Conservation (phyloP, 371 early-diverging fungal species). For the Zancudomyces culisetae region DNA sequence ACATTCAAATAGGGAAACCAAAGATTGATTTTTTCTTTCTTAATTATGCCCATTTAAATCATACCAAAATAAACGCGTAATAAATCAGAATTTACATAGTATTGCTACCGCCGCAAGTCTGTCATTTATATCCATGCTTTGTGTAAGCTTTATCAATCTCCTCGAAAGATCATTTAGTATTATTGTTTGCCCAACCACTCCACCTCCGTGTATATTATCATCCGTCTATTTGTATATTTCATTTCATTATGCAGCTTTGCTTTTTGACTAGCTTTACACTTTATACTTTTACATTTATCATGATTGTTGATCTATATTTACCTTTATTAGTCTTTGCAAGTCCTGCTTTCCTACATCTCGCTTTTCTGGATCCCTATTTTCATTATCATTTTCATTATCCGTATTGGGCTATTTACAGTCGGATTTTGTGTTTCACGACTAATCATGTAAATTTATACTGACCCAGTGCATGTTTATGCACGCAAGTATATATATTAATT, state of each 20-base stretch:
- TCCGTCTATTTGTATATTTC: not conserved
- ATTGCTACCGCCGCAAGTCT: constrained; percentile 3
- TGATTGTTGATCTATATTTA: not conserved
- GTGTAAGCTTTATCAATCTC: not conserved
- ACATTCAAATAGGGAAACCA: not conserved
- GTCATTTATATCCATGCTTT: not conserved
- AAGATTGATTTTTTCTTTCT: not conserved
- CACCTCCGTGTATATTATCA: not conserved
- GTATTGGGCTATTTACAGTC: too few species aligned
- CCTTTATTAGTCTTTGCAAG: not conserved
- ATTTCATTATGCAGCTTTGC: not conserved
- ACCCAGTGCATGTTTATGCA: too few species aligned
- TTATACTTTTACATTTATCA: not conserved
- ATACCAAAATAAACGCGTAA: too few species aligned
- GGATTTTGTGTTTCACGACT: too few species aligned
- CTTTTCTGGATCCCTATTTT: not conserved
- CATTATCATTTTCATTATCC: not conserved
- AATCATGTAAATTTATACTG: too few species aligned
- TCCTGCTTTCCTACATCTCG: not conserved
- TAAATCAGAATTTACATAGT: constrained; percentile 3
- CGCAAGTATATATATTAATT: not conserved
- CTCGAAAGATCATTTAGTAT: not conserved
- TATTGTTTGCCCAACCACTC: not conserved
- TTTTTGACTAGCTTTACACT: not conserved
- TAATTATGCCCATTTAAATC: not conserved